Base-by-base conservation (phyloP, 2,329 filamentous ascomycete genomes). In the Leptographium flavum region DNA sequence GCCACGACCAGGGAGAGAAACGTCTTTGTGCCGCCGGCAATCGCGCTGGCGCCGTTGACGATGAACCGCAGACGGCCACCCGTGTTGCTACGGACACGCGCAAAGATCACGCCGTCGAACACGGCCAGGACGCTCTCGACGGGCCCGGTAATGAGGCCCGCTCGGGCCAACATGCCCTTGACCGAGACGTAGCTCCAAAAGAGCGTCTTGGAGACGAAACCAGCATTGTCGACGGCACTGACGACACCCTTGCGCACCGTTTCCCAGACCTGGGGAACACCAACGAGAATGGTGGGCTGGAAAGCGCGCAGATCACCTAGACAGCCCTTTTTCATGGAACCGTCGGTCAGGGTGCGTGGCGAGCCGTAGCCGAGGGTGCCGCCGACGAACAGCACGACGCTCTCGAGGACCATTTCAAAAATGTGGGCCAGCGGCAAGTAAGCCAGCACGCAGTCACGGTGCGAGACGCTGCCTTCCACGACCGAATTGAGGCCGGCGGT, bases 231-330 rank as follows among this genome's bases (percentile, higher is more conserved):
- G 49, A 96, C 80, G 63, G 87, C 87, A 55, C 69, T 66, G 52
- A 90, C 69, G 56, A 98, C 84, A 45, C 92, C 92, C 71, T 98
- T 98, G 70, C 87, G 90, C 56, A 98, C 83, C 1, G 86, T 88
- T 66, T 98, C 92, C 88, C 90, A 98, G 28, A 98, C 83, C 47
- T 93, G 88, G 2, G 92, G 92, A 3, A 98, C 92, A 61, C 92
- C 92, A 33, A 95, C 83, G 60, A 98, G 75, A 58, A 95, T 75
- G 2, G 87, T 93, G 1, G 92, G 92, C 55, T 75, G 76, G 60
- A 96, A 83, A 58, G 95, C 88, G 49, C 84, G 83, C 65, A 98
- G 94, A 56, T 98, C 92, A 54, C 92, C 90, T 54, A 81, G 78
- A 68, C 85, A 95, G 63, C 96, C 92, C 53, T 81, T 80, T 21